phyloP scores from a whole-genome alignment of 305 asterid genomes.

The Solanum hybrid region DNA sequence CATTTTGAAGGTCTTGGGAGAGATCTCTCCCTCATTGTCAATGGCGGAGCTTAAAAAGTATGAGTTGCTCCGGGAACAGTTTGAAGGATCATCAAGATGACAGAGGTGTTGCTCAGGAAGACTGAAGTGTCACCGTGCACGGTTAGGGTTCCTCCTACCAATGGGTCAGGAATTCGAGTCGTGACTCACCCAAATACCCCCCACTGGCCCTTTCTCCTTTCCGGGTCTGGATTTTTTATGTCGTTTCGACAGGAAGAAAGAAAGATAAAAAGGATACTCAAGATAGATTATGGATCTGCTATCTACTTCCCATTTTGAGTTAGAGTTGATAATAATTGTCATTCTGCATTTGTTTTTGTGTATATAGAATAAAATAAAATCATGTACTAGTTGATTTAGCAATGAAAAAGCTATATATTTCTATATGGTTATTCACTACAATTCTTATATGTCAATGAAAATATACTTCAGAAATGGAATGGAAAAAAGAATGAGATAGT shows the following conservation, averaged over 20 bases:
- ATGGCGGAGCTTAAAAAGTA: conserved; percentile 80
- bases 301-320: not conserved
- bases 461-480: not conserved
- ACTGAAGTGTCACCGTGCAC: not conserved
- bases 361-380: not conserved
- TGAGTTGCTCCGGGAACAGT: conserved; percentile 67
- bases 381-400: not conserved
- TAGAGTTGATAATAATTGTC: not conserved
- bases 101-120: not conserved
- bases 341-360: not conserved
- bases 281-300: not conserved
- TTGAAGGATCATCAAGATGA: conserved; percentile 65
- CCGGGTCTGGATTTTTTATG: not conserved
- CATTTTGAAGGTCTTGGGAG: conserved; percentile 57
- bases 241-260: not conserved
- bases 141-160: not conserved
- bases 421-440: not conserved
- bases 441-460: not conserved
- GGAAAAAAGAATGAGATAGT: not conserved
- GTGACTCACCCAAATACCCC: not conserved
- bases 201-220: not conserved
- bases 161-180: not conserved
- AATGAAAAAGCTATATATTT: not conserved
- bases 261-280: not conserved
- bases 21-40: conserved; percentile 83